Evolutionary conservation across 768 basidiomycete species (phyloP), one percentile per base, ranked within the genome.

Genomic region (Psilocybe azurescens): DNA sequence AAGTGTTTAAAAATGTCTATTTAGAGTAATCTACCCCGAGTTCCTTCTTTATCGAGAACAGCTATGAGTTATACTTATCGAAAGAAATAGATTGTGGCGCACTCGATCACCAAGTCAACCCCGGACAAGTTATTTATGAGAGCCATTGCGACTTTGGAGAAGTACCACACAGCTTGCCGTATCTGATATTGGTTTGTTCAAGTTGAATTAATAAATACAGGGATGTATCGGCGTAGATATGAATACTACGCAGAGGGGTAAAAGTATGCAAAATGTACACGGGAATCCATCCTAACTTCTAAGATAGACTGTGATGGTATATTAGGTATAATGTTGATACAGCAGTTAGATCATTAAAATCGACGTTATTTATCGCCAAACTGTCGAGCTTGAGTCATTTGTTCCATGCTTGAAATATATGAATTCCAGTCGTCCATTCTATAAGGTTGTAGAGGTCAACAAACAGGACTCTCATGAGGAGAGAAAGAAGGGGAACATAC

Each of bases 401-500:
- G 73, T 28, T 77, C 74, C 14, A 80, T 72, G 63, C 70, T 80
- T 20, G 77, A 74, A 39, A 81, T 70, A 59, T 80, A 82, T 5
- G 69, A 66, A 33, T 75, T 77, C 83, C 81, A 83, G 55, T 80
- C 80, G 50, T 79, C 75, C 59, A 77, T 44, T 66, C 82, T 82
- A 49, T 20, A 59, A 41, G 24, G 13, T 54, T 6, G 1, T 2
- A 18, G 20, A 33, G 32, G n/a, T 33, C 33, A 56, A 16, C 2
- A 59, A 53, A 29, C 11, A 28, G 48, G 14, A 59, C 30, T 13
- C 53, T 24, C 29, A 38, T 11, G 44, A 1, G 30, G 28, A 11
- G 18, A 11, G 20, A 55, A 47, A 57, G 58, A 50, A 48, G 59
- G 33, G 53, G 41, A 3, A 76, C 86, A 66, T 67, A 89, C 89